A percentile compares a stretch with the other conserved stretches of the same genome.
Evolutionary conservation across 108 stramenopile genomes (phyloP).

Genomic region (Skeletonema grethae): DNA sequence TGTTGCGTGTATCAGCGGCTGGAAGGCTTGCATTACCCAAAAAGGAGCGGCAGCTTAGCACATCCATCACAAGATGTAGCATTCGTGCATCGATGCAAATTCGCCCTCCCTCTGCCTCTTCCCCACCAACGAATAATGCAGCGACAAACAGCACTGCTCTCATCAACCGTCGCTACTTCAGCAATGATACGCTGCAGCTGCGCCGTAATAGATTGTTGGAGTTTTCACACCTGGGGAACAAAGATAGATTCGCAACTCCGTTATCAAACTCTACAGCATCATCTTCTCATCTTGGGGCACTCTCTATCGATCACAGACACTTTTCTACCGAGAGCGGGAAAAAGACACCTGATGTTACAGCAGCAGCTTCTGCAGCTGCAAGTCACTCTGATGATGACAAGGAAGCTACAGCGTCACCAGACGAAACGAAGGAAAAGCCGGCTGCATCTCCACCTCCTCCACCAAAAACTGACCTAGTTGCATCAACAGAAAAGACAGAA

Average conservation of each 20-base stretch:
- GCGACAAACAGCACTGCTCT: not conserved
- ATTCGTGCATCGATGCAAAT: not conserved
- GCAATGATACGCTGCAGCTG: not conserved
- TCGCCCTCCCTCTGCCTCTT: not conserved
- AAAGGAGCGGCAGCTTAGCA: not conserved
- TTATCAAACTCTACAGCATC: not conserved
- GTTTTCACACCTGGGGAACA: not conserved
- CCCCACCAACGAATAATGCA: not conserved
- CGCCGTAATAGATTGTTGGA: not conserved
- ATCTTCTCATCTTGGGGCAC: not conserved
- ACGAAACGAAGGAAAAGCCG: not conserved
- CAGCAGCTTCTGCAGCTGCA: not conserved
- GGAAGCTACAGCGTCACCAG: not conserved
- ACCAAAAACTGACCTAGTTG: not conserved
- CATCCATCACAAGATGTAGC: slow-evolving; percentile 7
- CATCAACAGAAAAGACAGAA: slow-evolving; percentile 18
- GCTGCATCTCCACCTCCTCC: not conserved
- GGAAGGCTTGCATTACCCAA: not conserved
- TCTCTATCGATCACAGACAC: not conserved
- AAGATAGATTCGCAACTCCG: not conserved
- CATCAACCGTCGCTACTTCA: not conserved
- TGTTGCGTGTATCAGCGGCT: slow-evolving; percentile 2
- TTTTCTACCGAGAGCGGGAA: not conserved
- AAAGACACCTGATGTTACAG: not conserved
- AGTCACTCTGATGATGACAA: not conserved